phyloP scores from a whole-genome alignment of 768 basidiomycete species.

The Agrocybe praecox region DNA sequence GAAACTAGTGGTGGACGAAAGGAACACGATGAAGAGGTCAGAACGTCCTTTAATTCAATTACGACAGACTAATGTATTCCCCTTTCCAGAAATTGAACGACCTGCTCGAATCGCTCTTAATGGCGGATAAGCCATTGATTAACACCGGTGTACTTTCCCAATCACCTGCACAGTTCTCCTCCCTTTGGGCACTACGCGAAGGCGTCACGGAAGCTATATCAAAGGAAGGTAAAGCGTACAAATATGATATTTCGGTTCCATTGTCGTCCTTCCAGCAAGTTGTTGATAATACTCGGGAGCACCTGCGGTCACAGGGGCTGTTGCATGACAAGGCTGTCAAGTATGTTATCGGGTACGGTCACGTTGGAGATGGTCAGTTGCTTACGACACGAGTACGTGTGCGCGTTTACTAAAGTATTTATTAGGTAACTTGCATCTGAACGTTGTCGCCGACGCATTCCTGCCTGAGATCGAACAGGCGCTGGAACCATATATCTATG shows the following conservation, averaged over 20 bases:
- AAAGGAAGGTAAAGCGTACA: slow-evolving; percentile 94
- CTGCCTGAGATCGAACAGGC: slow-evolving; percentile 82
- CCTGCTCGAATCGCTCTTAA: slow-evolving; percentile 78
- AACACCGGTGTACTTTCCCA: slow-evolving; percentile 92
- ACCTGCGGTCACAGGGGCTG: slow-evolving; percentile 68
- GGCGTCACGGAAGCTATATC: slow-evolving; percentile 89
- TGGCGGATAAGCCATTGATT: slow-evolving; percentile 74
- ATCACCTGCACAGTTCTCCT: slow-evolving; percentile 84
- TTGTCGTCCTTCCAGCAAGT: slow-evolving; percentile 84
- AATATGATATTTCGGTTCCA: slow-evolving; percentile 95
- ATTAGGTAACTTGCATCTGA: slow-evolving; percentile 91
- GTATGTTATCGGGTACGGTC: slow-evolving; percentile 91
- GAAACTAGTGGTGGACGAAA: slow-evolving; percentile 93
- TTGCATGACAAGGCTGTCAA: slow-evolving; percentile 75
- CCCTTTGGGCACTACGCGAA: slow-evolving; percentile 92
- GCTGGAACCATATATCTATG: slow-evolving; percentile 94
- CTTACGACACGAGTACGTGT: not conserved
- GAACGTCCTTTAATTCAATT: slow-evolving; percentile 6
- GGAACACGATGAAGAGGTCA: slow-evolving; percentile 92
- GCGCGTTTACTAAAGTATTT: not conserved
- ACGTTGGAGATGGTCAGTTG: slow-evolving; percentile 89
- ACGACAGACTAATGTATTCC: not conserved
- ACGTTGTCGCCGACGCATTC: slow-evolving; percentile 83
- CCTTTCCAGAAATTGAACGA: slow-evolving; percentile 77
- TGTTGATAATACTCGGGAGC: slow-evolving; percentile 79